These are phyloP conservation scores for Pythium monospermum DNA, from an alignment of 352 stramenopile species.

Conservation along the genomic window DNA sequence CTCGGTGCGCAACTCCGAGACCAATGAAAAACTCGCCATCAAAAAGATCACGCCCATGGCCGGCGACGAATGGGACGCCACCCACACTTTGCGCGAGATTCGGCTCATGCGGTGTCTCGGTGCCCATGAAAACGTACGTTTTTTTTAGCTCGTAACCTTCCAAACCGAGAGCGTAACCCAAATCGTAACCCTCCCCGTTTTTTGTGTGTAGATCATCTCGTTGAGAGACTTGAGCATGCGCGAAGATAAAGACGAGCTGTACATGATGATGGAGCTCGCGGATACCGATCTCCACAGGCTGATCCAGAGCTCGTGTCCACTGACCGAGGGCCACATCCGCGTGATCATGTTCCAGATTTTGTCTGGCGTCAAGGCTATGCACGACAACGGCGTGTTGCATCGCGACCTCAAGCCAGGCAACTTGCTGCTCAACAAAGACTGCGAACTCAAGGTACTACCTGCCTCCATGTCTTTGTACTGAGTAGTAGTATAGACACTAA, in stretches of 20 bases:
- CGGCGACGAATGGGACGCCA: slow-evolving; percentile 84
- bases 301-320: slow-evolving; percentile 84
- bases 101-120: slow-evolving; percentile 87
- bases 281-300: slow-evolving; percentile 91
- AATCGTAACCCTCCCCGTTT: too few relatives aligned
- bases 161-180: too few relatives aligned
- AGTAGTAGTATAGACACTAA: too few relatives aligned
- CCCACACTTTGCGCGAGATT: slow-evolving; percentile 88
- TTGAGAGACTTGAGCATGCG: slow-evolving; percentile 88
- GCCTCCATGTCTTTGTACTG: neutral
- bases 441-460: slow-evolving; percentile 63
- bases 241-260: slow-evolving; percentile 91
- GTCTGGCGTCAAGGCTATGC: slow-evolving; percentile 88
- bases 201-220: slow-evolving; percentile 71
- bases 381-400: slow-evolving; percentile 92
- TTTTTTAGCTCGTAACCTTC: neutral
- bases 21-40: slow-evolving; percentile 84
- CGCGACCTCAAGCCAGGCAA: slow-evolving; percentile 95
- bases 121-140: slow-evolving; percentile 84
- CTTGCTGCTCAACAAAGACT: slow-evolving; percentile 90
- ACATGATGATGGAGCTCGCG: slow-evolving; percentile 95
- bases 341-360: slow-evolving; percentile 87
- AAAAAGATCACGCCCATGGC: slow-evolving; percentile 93
- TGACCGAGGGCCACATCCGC: slow-evolving; percentile 75
- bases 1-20: slow-evolving; percentile 74